Evolutionary conservation across 176 grass and related monocot species (phyloP), one percentile per base, ranked within the genome.

Genomic region (Hsuehochloa calcarea): DNA sequence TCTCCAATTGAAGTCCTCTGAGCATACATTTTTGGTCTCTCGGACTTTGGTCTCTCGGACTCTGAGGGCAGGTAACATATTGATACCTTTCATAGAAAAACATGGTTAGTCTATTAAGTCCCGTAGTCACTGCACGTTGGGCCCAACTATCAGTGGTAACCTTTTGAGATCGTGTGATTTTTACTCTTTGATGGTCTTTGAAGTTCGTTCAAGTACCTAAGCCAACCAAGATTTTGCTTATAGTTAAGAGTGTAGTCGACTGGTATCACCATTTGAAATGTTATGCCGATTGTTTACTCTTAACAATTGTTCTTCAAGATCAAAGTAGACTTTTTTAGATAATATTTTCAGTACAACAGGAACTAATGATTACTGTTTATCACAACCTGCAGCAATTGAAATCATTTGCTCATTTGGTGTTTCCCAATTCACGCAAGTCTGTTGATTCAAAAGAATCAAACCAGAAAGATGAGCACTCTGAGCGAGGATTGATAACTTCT

Each of bases 401-500:
- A 87, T 90, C 96, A 10, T 94, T 94, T 91, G 88, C 90, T 43
- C 88, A 94, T 78, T 73, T 98, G 93, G 96, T 88, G 70, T 98
- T 95, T 81, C 93, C 96, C 5, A 92, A 95, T 89, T 91, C 86
- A 8, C 88, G 89, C 61, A 83, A 90, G 25, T 84, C 70, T 5
- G 86, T 89, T 1, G 66, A 77, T 45, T 50, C 70, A 61, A 89
- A 93, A 80, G 85, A 49, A 66, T 14, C 68, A 45, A 70, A 65
- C 6, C 81, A 91, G 69, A 87, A 92, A 64, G 95, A 90, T 13
- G 91, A 85, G 80, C 62, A 87, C 22, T 66, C 73, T 26, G 90
- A 93, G 40, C 63, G 77, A 35, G 88, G 93, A 79, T 81, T 95
- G 72, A 95, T 95, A 49, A 86, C 93, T 70, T 95, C 74, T 5